These are phyloP conservation scores for Apiotrichum gracile DNA, from an alignment of 1,284 basidiomycete species.

Conservation along the genomic window DNA sequence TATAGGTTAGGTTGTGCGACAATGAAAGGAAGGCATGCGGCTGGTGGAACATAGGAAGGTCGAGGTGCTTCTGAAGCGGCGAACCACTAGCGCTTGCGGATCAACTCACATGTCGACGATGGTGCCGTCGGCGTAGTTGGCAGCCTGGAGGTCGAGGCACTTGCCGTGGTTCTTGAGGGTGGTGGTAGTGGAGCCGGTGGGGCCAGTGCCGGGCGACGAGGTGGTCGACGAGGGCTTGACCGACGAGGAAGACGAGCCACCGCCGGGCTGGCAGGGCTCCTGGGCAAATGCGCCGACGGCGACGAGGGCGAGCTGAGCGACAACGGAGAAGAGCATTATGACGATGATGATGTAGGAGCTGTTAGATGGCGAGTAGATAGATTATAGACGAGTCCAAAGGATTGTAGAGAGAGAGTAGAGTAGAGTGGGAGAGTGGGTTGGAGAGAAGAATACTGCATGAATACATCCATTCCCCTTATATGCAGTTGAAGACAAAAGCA, in stretches of 20 bases:
- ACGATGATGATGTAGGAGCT: background rate
- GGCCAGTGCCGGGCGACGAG: background rate
- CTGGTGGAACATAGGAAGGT: too few relatives aligned
- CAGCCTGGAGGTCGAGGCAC: slow-evolving; percentile 12
- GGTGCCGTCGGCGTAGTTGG: slow-evolving; percentile 6
- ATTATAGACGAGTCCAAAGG: too few relatives aligned
- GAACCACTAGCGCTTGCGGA: background rate
- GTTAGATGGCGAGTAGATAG: too few relatives aligned
- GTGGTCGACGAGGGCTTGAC: slow-evolving; percentile 7
- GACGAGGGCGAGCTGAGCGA: slow-evolving; percentile 11
- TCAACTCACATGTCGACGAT: slow-evolving; percentile 10
- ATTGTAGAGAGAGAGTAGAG: too few relatives aligned
- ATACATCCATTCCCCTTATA: too few relatives aligned
- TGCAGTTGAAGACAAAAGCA: too few relatives aligned
- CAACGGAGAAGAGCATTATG: slow-evolving; percentile 10
- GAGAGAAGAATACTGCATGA: too few relatives aligned
- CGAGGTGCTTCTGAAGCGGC: background rate
- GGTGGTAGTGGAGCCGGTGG: background rate
- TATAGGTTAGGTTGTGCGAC: background rate
- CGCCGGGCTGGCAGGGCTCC: slow-evolving; percentile 10
- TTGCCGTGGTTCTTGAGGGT: slow-evolving; percentile 29
- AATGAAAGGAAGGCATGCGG: background rate
- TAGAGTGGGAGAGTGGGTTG: too few relatives aligned
- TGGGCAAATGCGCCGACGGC: slow-evolving; percentile 1
- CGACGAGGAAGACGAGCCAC: background rate